phyloP scores from a whole-genome alignment of 1,284 basidiomycete species.

The Malassezia sympodialis region DNA sequence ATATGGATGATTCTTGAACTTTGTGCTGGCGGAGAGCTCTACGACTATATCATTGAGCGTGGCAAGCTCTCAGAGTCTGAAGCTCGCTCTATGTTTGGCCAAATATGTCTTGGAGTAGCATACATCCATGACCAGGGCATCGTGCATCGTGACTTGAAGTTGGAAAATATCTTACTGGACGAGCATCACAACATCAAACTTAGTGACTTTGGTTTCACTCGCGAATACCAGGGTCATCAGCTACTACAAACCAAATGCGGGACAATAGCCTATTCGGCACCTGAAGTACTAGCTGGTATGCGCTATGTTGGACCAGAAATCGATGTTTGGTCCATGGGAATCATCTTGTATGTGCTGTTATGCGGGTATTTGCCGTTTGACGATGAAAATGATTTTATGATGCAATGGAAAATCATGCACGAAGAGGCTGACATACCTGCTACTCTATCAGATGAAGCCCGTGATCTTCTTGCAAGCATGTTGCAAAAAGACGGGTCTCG shows the following conservation, averaged over 20 bases:
- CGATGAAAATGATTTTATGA: constrained; percentile 81
- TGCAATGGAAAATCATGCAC: constrained; percentile 75
- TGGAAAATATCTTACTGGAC: constrained; percentile 54
- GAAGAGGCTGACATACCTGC: constrained; percentile 79
- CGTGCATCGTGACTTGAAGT: constrained; percentile 52
- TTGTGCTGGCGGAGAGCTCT: constrained; percentile 69
- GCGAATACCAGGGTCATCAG: constrained; percentile 75
- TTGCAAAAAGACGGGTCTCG: constrained; percentile 68
- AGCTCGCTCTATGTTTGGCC: constrained; percentile 48
- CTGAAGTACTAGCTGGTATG: constrained; percentile 81
- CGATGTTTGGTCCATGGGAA: constrained; percentile 91
- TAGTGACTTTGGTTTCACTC: constrained; percentile 90
- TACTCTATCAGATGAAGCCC: constrained; percentile 71
- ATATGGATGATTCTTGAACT: constrained; percentile 98
- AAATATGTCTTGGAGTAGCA: constrained; percentile 49
- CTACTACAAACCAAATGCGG: constrained; percentile 93
- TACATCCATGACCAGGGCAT: constrained; percentile 50
- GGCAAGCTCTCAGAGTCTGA: constrained; percentile 45
- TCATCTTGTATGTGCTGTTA: constrained; percentile 86
- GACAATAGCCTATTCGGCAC: constrained; percentile 86
- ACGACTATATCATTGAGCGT: constrained; percentile 51
- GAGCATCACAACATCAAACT: constrained; percentile 53
- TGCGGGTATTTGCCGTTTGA: constrained; percentile 94
- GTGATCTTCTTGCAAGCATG: constrained; percentile 66
- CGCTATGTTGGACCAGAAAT: constrained; percentile 90